Base-by-base conservation (phyloP, 495 filamentous ascomycete species). In the Aspergillus taichungensis region DNA sequence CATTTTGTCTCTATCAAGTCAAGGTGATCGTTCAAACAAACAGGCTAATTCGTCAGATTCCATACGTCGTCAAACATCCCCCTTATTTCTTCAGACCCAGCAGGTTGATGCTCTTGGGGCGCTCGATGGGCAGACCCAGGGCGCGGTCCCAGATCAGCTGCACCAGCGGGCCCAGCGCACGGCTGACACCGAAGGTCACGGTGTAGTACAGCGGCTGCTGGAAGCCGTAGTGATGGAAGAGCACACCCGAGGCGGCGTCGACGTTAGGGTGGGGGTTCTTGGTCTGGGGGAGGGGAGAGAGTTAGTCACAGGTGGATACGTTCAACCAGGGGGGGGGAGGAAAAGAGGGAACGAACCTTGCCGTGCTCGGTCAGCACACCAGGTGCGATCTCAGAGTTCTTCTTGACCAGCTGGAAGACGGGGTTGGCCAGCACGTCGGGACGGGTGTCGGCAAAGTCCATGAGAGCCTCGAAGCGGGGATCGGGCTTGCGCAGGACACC, bases 201-300 rank as follows among this genome's bases (percentile, higher is more conserved):
- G 92, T 98, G 64, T 98, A 98, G 71, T 98, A 98, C 6, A 96
- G 76, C 1, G 91, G 94, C 66, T 98, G 87, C 65, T 84, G 83
- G 79, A 96, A 94, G 39, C 89, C 92, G 58, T 92, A 98, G 67
- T 96, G 89, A 61, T 96, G 79, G 77, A 98, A 97, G 32, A 98
- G 74, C 5, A 95, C 94, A 43, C 92, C 92, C 2, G 87, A 94
- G 44, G 78, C 80, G 12, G 82, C 85, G 65, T 98, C 92, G 42
- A 98, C 92, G 57, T 98, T 98, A 37, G 92, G 92, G 65, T 87
- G 89, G 6, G 90, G 90, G 73, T 97, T 97, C 78, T 97, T 97
- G 53, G 92, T 97, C 84, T 80, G 40, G 12, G 28, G 36, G 4
- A 4, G 40, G 12, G 28, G 36, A 24, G 18, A 24, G 18, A 24